Base-by-base conservation (phyloP, 805 yeast species). In the Saturnispora diversa region DNA sequence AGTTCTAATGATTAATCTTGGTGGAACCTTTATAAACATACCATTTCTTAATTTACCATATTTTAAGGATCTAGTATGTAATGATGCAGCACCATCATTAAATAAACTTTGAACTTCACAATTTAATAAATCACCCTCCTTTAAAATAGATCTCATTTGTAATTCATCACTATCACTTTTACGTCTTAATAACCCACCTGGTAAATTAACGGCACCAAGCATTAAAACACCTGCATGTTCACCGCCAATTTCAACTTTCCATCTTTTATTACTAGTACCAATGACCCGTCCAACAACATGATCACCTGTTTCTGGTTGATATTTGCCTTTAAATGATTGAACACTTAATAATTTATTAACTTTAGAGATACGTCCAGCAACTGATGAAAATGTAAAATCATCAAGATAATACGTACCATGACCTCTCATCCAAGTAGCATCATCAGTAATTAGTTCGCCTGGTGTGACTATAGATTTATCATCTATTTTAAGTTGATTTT, bases 161-260 rank as follows among this genome's bases (percentile, higher is more conserved):
- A 92, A 69, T 64, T 92, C 98, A 65, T 92, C 99, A 48, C 83
- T 78, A 56, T 94, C 98, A 25, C 88, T 78, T 59, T 94, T 92
- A 55, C 98, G 74, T 62, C 98, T 75, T 52, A 92, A 65, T 2
- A 92, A 84, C 42, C 99, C 99, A 40, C 99, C 98, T 2, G 99
- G 99, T 47, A 92, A 69, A 59, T 92, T 92, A 16, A 92, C 95
- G 1, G 96, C 85, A 10, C 98, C 98, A 43, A 94, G 70, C 86
- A 85, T 81, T 46, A 92, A 64, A 0, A 85, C 80, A 0, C 97
- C 97, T 56, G 87, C 90, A 54, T 85, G 95, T 53, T 79, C 81
- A n/a, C 86, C 85, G 22, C 97, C 97, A 48, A 92, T 86, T 52
- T 90, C 96, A 12, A 92, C 97, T 56, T 82, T 86, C 98, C 99